Evolutionary conservation across 495 filamentous ascomycete species (phyloP), one percentile per base, ranked within the genome.

Genomic region (Hapsidospora chrysogenum): DNA sequence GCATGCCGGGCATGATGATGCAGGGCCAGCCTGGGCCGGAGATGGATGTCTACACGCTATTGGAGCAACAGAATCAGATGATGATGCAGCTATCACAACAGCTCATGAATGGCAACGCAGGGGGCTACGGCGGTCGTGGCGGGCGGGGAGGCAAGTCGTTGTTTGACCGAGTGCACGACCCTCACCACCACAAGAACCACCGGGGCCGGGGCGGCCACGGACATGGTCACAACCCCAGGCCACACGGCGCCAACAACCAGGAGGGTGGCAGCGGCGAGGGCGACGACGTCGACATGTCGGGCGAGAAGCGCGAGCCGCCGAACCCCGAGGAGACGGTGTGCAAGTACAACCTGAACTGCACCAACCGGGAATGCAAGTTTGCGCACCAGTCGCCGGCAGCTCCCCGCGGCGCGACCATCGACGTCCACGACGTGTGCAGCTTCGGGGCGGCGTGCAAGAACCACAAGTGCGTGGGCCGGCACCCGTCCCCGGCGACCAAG

Each of bases 391-490:
- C 86, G 10, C 82, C 89, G 17, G 86, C 80, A 15, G 85, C 87
- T 25, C 80, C 82, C 11, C 78, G 77, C n/a, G 81, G 78, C 16
- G 52, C 50, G 10, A 65, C 74, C 2, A 58, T 95, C 33, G 92
- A 95, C 52, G 58, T 85, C 36, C 64, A 64, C 23, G 86, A 95
- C 48, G 59, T 64, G 20, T 99, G 89, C 60, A 63, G 75, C 25
- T 95, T 75, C 50, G 89, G 85, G 10, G 83, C 72, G 3, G 82
- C 83, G 14, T 99, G 89, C 71, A 89, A 85, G 53, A 99, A 94
- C 60, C 64, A 68, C 26, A 99, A 99, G 55, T 99, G 89, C 47
- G 79, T 79, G 2, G 86, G 73, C 17, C 76, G 80, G 9, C 89
- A 99, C 51, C 89, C 89, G 4, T 96, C 89, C 14, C 89, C 92